Evolutionary conservation across 2,329 filamentous ascomycete species (phyloP), one percentile per base, ranked within the genome.

Genomic region (Cucurbitaria berberidis): DNA sequence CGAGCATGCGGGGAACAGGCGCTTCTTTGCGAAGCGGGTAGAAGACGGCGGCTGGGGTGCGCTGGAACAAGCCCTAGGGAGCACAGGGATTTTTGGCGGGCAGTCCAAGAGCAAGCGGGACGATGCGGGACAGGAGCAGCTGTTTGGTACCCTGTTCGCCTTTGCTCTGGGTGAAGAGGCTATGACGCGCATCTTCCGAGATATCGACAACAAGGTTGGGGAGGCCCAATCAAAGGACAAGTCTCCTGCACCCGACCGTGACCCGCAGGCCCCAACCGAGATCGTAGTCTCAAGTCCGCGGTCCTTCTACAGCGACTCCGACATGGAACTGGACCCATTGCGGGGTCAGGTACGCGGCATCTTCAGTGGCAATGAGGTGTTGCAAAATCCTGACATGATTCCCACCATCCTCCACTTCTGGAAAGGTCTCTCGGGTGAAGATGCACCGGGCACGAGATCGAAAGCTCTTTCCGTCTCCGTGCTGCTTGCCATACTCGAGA

Each of bases 1-100:
- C 48, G 86, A 86, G 40, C 92, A 98, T 74, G 82, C 88, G 41
- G 93, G 93, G 18, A 99, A 98, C 76, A 85, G 88, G 67, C 86
- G 90, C 63, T 97, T 93, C 78, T 98, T 98, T 72, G 84, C 86
- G 53, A 87, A 86, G 62, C 83, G 86, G 61, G 86, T 96, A 26
- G 84, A 90, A 53, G 87, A 85, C 19, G 89, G 88, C 51, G 92
- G 93, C 3, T 96, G 91, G 88, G 82, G 86, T 59, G 84, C 86
- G 7, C 74, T 97, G 48, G 88, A 95, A 67, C 85, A 90, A 68
- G 85, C 84, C 5, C 83, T 93, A 77, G 84, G 84, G 57, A 86
- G 85, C 72, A 86, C 87, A 73, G 85, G 89, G 29, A 76, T 77
- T 27, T 69, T 72, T 42, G 70, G 67, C 38, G 62, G 67, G 15